Evolutionary conservation across 2,329 filamentous ascomycete genomes (phyloP), one percentile per base, ranked within the genome.

Genomic region (Penicillium sp.): DNA sequence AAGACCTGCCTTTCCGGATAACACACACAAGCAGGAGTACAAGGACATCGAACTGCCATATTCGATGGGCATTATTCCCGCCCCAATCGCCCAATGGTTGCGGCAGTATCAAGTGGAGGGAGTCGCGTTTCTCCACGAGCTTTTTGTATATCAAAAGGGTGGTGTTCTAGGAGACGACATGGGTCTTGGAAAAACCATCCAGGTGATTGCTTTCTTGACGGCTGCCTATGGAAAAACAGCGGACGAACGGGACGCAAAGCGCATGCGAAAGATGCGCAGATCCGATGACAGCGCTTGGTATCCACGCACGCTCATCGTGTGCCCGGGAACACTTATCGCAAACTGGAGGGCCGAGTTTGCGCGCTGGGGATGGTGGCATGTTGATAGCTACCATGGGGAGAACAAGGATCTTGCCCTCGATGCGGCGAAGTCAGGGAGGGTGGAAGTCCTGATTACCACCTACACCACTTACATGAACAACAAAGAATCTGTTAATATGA

Each of bases 121-220:
- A 5, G 90, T 89, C 15, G 82, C 84, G 33, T 97, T 97, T 67
- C 80, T 99, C 8, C 92, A 97, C 70, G 84, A 90, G 58, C 83
- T 90, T 23, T 97, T 97, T 70, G 88, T 97, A 4, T 93, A 91
- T 63, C 94, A 99, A 69, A 88, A 88, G 65, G 94, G 94, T 1
- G 91, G 90, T 2, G 90, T 99, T 23, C 81, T 99, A 0, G 92
- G 93, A 3, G 94, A 99, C 70, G 94, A 99, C 68, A 99, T 99
- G 94, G 94, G 94, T 21, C 76, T 99, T 33, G 94, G 94, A 0
- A 99, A 99, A 75, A 99, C 94, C 0, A 91, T 99, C 2, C 94
- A 99, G 73, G 91, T 99, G 27, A 94, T 92, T 56, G 90, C 92
- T 0, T 97, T 99, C 63, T 79, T 99, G 23, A 90, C 91, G 0